phyloP scores from a whole-genome alignment of 1,284 basidiomycete genomes.

The Laetiporus sulphureus region DNA sequence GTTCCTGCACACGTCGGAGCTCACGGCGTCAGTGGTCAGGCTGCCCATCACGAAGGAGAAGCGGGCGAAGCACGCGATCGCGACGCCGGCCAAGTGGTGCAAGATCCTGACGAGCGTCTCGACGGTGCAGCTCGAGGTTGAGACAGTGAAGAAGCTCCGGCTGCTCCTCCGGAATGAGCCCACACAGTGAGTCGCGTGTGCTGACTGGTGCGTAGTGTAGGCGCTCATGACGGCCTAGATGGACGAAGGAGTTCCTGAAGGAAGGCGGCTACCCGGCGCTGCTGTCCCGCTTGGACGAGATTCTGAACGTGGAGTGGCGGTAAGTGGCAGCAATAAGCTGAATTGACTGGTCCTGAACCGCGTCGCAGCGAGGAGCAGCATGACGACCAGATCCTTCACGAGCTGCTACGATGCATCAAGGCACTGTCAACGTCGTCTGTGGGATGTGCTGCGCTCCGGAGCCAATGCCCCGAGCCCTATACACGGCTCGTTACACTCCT shows the following conservation, averaged over 20 bases:
- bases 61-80: conserved; percentile 17
- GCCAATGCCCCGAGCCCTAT: conserved; percentile 82
- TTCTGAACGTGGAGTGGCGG: conserved; percentile 96
- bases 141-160: conserved; percentile 70
- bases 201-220: too few relatives aligned
- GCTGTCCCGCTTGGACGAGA: conserved; percentile 82
- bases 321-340: conserved; percentile 27
- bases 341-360: not conserved
- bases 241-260: conserved; percentile 88
- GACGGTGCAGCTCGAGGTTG: conserved; percentile 64
- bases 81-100: conserved; percentile 55
- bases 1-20: conserved; percentile 18
- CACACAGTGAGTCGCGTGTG: conserved; percentile 48
- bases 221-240: conserved; percentile 35
- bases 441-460: conserved; percentile 76
- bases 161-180: conserved; percentile 82
- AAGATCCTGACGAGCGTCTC: conserved; percentile 60
- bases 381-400: conserved; percentile 91
- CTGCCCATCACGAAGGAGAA: conserved; percentile 44
- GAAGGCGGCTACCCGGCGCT: conserved; percentile 83
- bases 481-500: conserved; percentile 76
- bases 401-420: conserved; percentile 90
- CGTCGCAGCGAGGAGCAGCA: conserved; percentile 91
- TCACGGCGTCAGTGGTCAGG: conserved; percentile 15
- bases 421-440: conserved; percentile 88